These are phyloP conservation scores for Cladosporium colombiae DNA, from an alignment of 2,329 filamentous ascomycete species.

Conservation along the genomic window DNA sequence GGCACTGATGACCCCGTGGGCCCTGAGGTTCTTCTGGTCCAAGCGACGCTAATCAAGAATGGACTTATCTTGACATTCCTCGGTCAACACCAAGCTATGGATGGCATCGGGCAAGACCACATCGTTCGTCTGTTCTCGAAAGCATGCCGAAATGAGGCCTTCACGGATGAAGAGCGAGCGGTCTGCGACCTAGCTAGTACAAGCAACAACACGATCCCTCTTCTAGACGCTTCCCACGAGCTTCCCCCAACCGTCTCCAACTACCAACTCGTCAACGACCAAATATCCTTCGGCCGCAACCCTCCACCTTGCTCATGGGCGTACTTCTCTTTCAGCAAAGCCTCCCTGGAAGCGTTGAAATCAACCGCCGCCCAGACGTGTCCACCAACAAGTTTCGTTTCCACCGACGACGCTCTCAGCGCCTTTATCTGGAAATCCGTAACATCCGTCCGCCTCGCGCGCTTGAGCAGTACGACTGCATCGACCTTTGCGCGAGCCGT, in stretches of 20 bases:
- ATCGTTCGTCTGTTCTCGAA: slow-evolving; percentile 22
- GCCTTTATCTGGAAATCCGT: slow-evolving; percentile 27
- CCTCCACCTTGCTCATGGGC: slow-evolving; percentile 2
- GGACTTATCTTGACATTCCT: slow-evolving; percentile 23
- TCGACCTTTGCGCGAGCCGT: slow-evolving; percentile 52
- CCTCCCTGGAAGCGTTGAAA: neutral
- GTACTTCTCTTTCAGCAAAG: neutral
- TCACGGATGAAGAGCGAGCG: slow-evolving; percentile 42
- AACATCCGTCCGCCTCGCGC: slow-evolving; percentile 43
- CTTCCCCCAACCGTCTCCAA: neutral
- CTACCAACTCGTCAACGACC: neutral
- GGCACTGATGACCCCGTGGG: neutral
- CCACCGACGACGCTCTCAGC: slow-evolving; percentile 12
- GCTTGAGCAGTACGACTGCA: slow-evolving; percentile 29
- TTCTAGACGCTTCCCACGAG: neutral
- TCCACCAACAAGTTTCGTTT: neutral
- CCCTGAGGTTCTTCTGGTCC: slow-evolving; percentile 18
- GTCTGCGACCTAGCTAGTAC: slow-evolving; percentile 27
- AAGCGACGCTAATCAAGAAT: slow-evolving; percentile 22
- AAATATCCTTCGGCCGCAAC: neutral
- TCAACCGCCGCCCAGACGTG: neutral
- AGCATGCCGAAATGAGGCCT: slow-evolving; percentile 20
- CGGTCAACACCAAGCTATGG: slow-evolving; percentile 23
- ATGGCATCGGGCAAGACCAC: slow-evolving; percentile 23
- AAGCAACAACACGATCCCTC: neutral